Base-by-base conservation (phyloP, 2,329 filamentous ascomycete genomes). In the Fusarium sp. region DNA sequence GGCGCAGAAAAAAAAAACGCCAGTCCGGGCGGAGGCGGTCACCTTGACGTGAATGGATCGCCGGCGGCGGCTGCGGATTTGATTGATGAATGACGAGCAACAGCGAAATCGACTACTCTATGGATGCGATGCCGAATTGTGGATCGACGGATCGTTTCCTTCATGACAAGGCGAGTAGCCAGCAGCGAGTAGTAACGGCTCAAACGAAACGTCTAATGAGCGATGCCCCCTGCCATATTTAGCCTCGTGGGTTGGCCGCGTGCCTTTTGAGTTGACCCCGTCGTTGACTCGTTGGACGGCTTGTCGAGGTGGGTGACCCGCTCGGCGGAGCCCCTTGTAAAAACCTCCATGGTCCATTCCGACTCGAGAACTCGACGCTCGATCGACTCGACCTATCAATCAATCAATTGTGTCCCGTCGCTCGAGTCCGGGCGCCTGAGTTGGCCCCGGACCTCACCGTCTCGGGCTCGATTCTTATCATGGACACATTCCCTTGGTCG, bases 211-310 rank as follows among this genome's bases (percentile, higher is more conserved):
- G 56, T 74, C 71, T 67, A 71, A 65, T 59, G 68, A 74, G 65
- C 71, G 77, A 71, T 64, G 66, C 63, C 76, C 75, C 76, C 68
- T 74, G 72, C 73, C 77, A 74, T 62, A 77, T 71, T 76, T 79
- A 79, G 77, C 71, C 77, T 76, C 77, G 74, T 79, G 76, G 76
- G 61, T 62, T 78, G 77, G 67, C 77, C 77, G 73, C 77, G 77
- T 79, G 77, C 77, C 73, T 67, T 75, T 74, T 45, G 64, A 71
- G 68, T 71, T 65, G 69, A 73, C 61, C 73, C 64, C 64, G 31
- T 65, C 61, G 64, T 68, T 61, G 67, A 77, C 71, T 77, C 67
- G 76, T 74, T 78, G 75, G 75, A 71, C 64, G 56, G 71, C 71
- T 74, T 71, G 73, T 69, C 68, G 69, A 68, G 64, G 57, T 63